Conservation (phyloP, 129 eudicot genomes). For the Pulicaria dysenterica region DNA sequence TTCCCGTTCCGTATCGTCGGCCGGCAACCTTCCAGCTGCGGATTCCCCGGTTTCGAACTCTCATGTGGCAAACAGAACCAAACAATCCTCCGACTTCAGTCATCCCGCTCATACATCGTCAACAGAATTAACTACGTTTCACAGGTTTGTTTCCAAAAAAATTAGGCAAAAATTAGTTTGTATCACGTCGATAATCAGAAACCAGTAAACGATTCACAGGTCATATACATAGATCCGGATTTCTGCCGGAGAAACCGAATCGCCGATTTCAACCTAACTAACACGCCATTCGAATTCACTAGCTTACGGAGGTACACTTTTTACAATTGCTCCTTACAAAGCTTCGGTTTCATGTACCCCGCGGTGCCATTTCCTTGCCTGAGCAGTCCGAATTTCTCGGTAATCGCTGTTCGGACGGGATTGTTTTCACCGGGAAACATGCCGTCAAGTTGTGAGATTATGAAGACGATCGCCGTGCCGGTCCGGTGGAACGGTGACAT, state of each 20-base stretch:
- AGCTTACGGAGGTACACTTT: conserved; percentile 29
- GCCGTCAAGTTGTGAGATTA: conserved; percentile 39
- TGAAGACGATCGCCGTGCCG: conserved; percentile 39
- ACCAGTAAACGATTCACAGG: conserved; percentile 18
- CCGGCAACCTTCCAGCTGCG: conserved; percentile 46
- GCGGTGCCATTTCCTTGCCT: conserved; percentile 42
- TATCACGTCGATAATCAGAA: not conserved
- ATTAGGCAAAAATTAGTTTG: not conserved
- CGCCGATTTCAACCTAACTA: conserved; percentile 14
- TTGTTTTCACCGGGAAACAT: not conserved
- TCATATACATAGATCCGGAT: conserved; percentile 42
- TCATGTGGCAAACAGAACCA: conserved; percentile 39
- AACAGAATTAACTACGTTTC: conserved; percentile 38
- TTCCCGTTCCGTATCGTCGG: conserved; percentile 55
- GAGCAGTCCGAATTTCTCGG: conserved; percentile 37
- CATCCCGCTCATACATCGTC: conserved; percentile 40
- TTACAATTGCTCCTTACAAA: conserved; percentile 49
- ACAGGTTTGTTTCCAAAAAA: conserved; percentile 15
- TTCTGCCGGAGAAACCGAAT: conserved; percentile 44
- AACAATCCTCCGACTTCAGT: conserved; percentile 39
- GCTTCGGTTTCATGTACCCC: conserved; percentile 12
- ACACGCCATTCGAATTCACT: conserved; percentile 34
- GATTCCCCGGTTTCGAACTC: conserved; percentile 61
- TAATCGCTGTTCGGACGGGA: conserved; percentile 34
- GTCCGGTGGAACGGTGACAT: conserved; percentile 22